Evolutionary conservation across 768 basidiomycete species (phyloP), one percentile per base, ranked within the genome.

Genomic region (Mycena alexandri): DNA sequence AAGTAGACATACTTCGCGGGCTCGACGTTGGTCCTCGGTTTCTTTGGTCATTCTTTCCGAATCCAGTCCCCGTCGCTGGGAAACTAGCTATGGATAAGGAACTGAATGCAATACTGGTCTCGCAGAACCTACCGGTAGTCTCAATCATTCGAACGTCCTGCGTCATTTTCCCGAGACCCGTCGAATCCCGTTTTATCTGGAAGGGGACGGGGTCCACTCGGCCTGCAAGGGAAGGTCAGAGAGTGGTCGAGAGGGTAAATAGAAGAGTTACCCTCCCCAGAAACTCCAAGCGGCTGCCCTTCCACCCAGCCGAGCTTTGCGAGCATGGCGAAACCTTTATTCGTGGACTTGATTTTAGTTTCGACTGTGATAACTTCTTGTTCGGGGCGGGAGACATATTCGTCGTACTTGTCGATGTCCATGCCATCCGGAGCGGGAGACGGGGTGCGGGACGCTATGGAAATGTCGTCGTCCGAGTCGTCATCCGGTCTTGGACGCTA

Each of bases 81-180:
- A 90, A 25, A 94, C 93, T 10, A 52, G 1, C 12, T 9, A 13
- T 14, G 34, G 17, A 16, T 56, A 19, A 59, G 48, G 51, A 57
- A 12, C 13, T 13, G 21, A 9, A 9, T 1, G 46, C 21, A 11
- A 8, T 17, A 2, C 12, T 29, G 11, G 2, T 21, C n/a, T 7
- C n/a, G 13, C 0, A 29, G 52, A 24, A 33, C 19, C 0, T 2
- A 69, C 68, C 68, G 47, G 93, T 94, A 0, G 90, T 89, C 77
- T 94, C 93, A 51, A 94, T 92, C 89, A 94, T 91, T 44, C 88
- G 87, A 46, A 92, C 87, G 76, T 95, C 94, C 75, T 93, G 92
- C 60, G 78, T 91, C 5, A 83, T 83, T 75, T 94, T 95, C 17
- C 94, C 94, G 19, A 95, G 84, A 14, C 94, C 94, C 24, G 90